Evolutionary conservation across 106 monocot genomes (phyloP), one percentile per base, ranked within the genome.

Genomic region (Phalaenopsis aphrodite): DNA sequence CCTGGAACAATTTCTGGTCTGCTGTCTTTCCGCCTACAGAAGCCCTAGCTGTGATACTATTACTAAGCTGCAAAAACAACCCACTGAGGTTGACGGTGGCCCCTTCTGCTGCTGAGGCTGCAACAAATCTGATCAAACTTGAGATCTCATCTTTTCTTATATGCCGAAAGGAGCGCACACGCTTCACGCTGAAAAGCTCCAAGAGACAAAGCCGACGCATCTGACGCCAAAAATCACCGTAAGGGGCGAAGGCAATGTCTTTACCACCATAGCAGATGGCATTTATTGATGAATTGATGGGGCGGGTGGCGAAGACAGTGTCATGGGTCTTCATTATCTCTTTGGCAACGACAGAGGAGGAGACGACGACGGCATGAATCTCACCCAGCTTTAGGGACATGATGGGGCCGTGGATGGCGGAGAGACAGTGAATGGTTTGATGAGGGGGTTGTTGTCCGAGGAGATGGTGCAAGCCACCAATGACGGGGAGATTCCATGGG

Each of bases 251-350:
- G 57, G 56, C 56, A 18, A 85, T 5, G 24, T 43, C 82, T 55
- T 61, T 48, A 66, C 58, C 46, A 5, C 52, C 81, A 47, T 81
- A 85, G 4, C 55, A 37, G 36, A 78, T 18, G 41, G 69, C 38
- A 10, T 75, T 6, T 0, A 47, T 15, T 30, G 85, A 64, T 12
- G 74, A 3, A 12, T 36, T 71, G 39, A 24, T 3, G n/a, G 83
- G 85, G 43, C 85, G 61, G 14, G 65, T 49, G 37, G 79, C 47
- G 38, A 88, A 78, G 55, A 11, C 41, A 57, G 69, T 6, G 75
- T 88, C 88, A n/a, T 82, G 77, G 24, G 75, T 82, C 75, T 76
- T 73, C 49, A 82, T 11, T 47, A 86, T 52, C 82, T 86, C 84
- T 36, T 21, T 71, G 45, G 86, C 79, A 1, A 42, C 86, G 43